A percentile compares a stretch with the other conserved stretches of the same genome.
These are phyloP conservation scores for Pythium insidiosum DNA, from an alignment of 352 stramenopile genomes.

Conservation along the genomic window DNA sequence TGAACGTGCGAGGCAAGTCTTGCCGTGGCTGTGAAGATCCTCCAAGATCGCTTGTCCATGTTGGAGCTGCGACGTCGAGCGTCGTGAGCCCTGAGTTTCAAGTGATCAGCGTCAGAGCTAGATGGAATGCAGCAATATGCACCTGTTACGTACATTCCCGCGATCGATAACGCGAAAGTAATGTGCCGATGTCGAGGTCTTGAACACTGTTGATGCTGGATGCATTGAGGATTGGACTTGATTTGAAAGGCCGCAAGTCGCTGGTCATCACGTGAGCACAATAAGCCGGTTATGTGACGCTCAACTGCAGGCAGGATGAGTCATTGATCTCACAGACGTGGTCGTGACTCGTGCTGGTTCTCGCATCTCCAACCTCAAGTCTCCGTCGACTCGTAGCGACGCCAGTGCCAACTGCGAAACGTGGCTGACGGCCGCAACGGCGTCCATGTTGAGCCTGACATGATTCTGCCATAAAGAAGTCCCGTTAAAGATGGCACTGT, in stretches of 20 bases:
- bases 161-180: constrained; percentile 27
- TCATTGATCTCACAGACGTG: constrained; percentile 14
- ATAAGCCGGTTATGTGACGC: background rate
- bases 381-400: constrained; percentile 39
- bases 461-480: constrained; percentile 13
- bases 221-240: constrained; percentile 33
- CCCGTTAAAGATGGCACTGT: background rate
- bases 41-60: background rate
- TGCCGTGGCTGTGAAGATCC: too few relatives aligned
- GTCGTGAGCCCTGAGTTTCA: constrained; percentile 21
- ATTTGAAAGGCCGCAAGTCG: constrained; percentile 23
- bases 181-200: constrained; percentile 26
- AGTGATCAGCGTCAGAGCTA: constrained; percentile 13
- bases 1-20: background rate
- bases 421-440: constrained; percentile 28
- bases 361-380: constrained; percentile 48
- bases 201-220: constrained; percentile 21
- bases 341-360: constrained; percentile 31
- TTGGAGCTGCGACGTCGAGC: background rate
- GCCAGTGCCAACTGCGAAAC: constrained; percentile 26
- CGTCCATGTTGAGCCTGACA: constrained; percentile 61
- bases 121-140: too few relatives aligned
- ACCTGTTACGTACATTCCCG: constrained; percentile 51
- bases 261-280: constrained; percentile 7
- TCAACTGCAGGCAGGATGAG: background rate